These are phyloP conservation scores for Phoenix dactylifera DNA, from an alignment of 176 grass and related monocot genomes.

Conservation along the genomic window DNA sequence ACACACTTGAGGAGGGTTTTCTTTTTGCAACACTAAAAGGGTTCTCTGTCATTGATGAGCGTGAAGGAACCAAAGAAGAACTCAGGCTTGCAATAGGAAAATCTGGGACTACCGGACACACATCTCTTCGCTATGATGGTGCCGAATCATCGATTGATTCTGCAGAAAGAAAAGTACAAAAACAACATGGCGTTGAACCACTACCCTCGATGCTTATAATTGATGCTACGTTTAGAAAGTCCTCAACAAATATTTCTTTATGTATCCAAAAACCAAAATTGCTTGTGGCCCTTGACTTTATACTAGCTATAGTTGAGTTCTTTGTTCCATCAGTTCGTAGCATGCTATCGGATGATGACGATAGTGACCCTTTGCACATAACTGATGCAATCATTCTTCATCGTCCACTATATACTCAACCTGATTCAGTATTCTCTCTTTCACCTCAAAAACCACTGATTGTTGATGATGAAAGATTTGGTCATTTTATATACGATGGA, in stretches of 20 bases:
- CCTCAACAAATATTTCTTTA: constrained; percentile 46
- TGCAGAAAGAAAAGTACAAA: constrained; percentile 43
- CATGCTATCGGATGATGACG: constrained; percentile 66
- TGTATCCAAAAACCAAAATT: constrained; percentile 87
- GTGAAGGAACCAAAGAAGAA: constrained; percentile 96
- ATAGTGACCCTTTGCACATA: constrained; percentile 53
- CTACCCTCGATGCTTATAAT: constrained; percentile 90
- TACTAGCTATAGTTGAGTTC: constrained; percentile 76
- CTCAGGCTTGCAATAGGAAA: constrained; percentile 97
- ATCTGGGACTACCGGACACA: constrained; percentile 46
- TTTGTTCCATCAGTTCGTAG: constrained; percentile 83
- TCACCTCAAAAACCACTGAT: constrained; percentile 79
- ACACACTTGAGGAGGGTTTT: constrained; percentile 63
- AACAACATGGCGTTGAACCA: constrained; percentile 56
- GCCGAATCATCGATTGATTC: constrained; percentile 29
- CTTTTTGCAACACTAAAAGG: constrained; percentile 93
- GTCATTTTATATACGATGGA: constrained; percentile 85
- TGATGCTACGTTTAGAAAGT: constrained; percentile 64
- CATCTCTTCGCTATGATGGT: constrained; percentile 39
- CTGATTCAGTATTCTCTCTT: constrained; percentile 45
- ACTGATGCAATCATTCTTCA: constrained; percentile 55
- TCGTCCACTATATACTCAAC: constrained; percentile 62
- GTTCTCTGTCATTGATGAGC: constrained; percentile 92
- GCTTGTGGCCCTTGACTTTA: constrained; percentile 93
- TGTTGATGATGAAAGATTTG: constrained; percentile 83